Evolutionary conservation across 2,329 filamentous ascomycete species (phyloP), one percentile per base, ranked within the genome.

Genomic region (Aulographum hederae): DNA sequence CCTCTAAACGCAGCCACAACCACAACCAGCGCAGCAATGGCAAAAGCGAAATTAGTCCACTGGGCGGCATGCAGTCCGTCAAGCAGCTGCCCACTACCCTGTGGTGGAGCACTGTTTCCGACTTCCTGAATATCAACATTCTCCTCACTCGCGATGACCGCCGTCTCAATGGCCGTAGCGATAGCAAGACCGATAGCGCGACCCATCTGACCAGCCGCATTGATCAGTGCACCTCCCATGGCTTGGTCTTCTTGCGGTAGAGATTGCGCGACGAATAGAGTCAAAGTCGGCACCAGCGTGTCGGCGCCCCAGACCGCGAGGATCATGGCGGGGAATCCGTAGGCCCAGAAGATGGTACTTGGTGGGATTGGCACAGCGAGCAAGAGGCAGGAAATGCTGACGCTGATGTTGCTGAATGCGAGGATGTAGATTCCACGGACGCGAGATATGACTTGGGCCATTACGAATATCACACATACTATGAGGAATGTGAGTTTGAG

Each of bases 181-280:
- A 79, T 57, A 1, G 73, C 74, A 1, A 79, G 54, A 2, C 70
- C 66, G n/a, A 79, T 62, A 1, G 73, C 65, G 5, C 74, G 58
- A 0, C 74, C 74, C 19, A 78, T 56, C 43, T 77, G 72, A 0
- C 68, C 69, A 10, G 73, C 64, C 0, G 73, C 64, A 36, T 78
- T 78, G 44, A 79, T 68, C 6, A 78, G 60, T 0, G 72, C 75
- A 1, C 73, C 75, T 1, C 73, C 74, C 0, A 79, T 48, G 2
- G 72, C 70, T 43, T 79, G 74, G 38, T 80, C 73, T 31, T 69
- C 65, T 1, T 57, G 54, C 0, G 73, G 67, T 1, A 80, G 56
- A 0, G 65, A 58, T 37, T 69, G 67, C 0, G 73, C 73, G 0
- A 68, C 73, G 44, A 76, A 78, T 1, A 80, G 58, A 0, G 69